These are phyloP conservation scores for Trichosporon faecale DNA, from an alignment of 1,284 basidiomycete genomes.

Conservation along the genomic window DNA sequence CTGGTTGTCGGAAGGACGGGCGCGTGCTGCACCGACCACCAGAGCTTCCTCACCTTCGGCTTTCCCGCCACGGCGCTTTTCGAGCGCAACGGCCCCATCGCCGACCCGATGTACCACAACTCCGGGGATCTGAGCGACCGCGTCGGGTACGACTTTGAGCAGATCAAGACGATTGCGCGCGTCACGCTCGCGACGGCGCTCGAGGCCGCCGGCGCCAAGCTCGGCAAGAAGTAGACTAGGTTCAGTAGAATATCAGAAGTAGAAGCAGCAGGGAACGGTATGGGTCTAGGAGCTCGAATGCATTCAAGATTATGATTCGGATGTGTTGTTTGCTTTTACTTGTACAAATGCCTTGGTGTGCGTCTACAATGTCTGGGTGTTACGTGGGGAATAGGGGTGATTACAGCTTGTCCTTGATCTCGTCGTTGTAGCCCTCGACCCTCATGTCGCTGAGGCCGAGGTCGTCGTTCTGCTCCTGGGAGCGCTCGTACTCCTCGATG, in stretches of 20 bases:
- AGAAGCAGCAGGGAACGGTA: background rate
- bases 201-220: slow-evolving; percentile 43
- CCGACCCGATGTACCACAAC: slow-evolving; percentile 67
- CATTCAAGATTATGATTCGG: slow-evolving; percentile 2
- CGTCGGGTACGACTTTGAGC: slow-evolving; percentile 72
- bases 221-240: background rate
- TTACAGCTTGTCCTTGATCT: slow-evolving; percentile 28
- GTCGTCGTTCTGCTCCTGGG: slow-evolving; percentile 90
- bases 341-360: background rate
- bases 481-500: slow-evolving; percentile 76
- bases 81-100: slow-evolving; percentile 73
- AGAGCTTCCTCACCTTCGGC: slow-evolving; percentile 73
- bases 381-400: background rate
- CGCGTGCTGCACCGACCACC: slow-evolving; percentile 82
- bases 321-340: background rate
- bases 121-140: slow-evolving; percentile 72
- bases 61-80: slow-evolving; percentile 70
- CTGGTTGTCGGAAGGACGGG: slow-evolving; percentile 69
- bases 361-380: background rate
- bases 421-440: slow-evolving; percentile 73
- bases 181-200: slow-evolving; percentile 59
- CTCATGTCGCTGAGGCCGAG: slow-evolving; percentile 96
- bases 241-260: background rate
- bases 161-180: slow-evolving; percentile 74
- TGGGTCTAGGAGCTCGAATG: background rate